Conservation (phyloP, 345 rosid genomes). For the Hevea brasiliensis region DNA sequence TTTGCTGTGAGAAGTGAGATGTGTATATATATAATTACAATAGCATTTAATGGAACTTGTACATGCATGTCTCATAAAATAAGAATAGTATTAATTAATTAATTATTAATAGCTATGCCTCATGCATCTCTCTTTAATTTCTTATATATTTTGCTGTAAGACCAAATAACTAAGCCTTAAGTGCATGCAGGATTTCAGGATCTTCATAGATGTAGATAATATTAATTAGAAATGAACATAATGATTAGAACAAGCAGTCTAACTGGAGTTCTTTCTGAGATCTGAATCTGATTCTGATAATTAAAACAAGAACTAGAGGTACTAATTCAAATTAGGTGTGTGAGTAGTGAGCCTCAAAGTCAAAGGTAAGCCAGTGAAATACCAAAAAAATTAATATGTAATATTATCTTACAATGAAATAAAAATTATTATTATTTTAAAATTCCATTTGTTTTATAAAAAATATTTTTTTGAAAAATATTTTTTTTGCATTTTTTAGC, state of each 20-base stretch:
- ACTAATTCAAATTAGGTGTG: no score
- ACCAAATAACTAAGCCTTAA: conserved; percentile 10
- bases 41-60: background rate
- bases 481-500: no score
- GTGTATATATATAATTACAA: background rate
- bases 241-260: background rate
- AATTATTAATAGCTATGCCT: background rate
- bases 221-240: background rate
- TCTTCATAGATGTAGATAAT: background rate
- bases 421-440: no score
- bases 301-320: no score
- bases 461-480: no score
- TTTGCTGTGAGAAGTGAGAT: no score
- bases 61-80: background rate
- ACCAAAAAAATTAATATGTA: no score
- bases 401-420: no score
- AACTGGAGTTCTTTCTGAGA: background rate
- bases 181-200: conserved; percentile 6
- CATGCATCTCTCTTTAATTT: background rate
- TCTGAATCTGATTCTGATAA: conserved; percentile 4
- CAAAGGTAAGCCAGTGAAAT: no score
- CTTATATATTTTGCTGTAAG: background rate
- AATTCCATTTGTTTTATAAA: no score
- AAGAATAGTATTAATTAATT: background rate
- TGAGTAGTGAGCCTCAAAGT: no score